Evolutionary conservation across 805 yeast genomes (phyloP).

Genomic region (Candida insectalens): DNA sequence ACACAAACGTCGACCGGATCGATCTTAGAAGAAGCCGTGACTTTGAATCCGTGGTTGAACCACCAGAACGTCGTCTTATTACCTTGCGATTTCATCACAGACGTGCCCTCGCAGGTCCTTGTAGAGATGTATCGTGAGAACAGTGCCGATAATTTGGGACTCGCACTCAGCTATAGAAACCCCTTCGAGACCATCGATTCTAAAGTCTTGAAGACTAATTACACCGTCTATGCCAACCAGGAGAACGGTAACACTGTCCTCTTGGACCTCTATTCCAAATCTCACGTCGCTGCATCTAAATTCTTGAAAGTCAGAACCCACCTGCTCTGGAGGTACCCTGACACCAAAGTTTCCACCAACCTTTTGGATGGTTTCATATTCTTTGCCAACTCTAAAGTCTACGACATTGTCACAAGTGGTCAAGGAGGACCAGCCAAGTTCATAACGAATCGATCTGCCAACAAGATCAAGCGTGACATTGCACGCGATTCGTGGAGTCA

Average conservation of each 20-base stretch:
- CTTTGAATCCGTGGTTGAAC: constrained; percentile 4
- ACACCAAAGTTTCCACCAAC: constrained; percentile 65
- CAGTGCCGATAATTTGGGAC: constrained; percentile 57
- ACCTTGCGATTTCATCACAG: constrained; percentile 92
- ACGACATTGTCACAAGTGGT: constrained; percentile 31
- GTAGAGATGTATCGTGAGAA: constrained; percentile 76
- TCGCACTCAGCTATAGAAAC: constrained; percentile 71
- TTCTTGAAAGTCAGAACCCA: constrained; percentile 73
- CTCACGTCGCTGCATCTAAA: constrained; percentile 62
- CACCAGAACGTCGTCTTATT: constrained; percentile 59
- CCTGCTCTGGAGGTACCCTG: constrained; percentile 83
- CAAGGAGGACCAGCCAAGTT: constrained; percentile 3
- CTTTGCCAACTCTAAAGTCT: constrained; percentile 46
- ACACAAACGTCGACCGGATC: constrained; percentile 55
- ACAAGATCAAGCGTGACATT: constrained; percentile 71
- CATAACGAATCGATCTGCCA: constrained; percentile 36
- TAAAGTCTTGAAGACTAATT: constrained; percentile 58
- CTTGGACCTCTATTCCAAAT: constrained; percentile 63
- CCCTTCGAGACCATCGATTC: constrained; percentile 68
- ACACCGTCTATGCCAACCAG: constrained; percentile 51
- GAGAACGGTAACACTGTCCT: constrained; percentile 36
- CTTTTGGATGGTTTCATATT: constrained; percentile 67
- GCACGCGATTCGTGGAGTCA: constrained; percentile 93
- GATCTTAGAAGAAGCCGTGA: constrained; percentile 31
- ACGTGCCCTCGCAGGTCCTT: constrained; percentile 81